These are phyloP conservation scores for Onygenales sp. DNA, from an alignment of 2,329 filamentous ascomycete species.

Conservation along the genomic window DNA sequence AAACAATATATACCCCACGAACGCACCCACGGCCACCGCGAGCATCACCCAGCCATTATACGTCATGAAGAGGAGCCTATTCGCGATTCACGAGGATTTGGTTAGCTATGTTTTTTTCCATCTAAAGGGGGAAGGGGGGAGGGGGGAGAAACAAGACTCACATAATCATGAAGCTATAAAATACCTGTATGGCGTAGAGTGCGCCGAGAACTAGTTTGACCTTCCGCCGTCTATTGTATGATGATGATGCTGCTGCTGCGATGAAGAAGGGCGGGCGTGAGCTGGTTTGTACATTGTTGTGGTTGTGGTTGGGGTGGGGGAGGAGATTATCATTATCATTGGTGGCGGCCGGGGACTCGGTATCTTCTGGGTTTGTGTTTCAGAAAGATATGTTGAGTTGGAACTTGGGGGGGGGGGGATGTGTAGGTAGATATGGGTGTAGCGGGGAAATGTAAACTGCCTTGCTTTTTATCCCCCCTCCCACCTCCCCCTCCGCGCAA, in stretches of 20 bases:
- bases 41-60: slow-evolving; percentile 99
- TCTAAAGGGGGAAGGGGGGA: neutral
- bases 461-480: neutral
- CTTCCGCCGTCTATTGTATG: slow-evolving; percentile 48
- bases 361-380: slow-evolving; percentile 2
- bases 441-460: neutral
- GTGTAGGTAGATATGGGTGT: neutral
- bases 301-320: slow-evolving; percentile 6
- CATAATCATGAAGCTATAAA: slow-evolving; percentile 99
- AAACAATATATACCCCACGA: slow-evolving; percentile 78
- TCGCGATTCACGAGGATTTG: neutral
- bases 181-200: slow-evolving; percentile 87
- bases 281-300: slow-evolving; percentile 41
- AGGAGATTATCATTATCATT: slow-evolving; percentile 15
- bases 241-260: slow-evolving; percentile 49
- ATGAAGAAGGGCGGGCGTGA: slow-evolving; percentile 49
- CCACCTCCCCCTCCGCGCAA: neutral
- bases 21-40: slow-evolving; percentile 77
- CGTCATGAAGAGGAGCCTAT: slow-evolving; percentile 97
- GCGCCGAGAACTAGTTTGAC: slow-evolving; percentile 70
- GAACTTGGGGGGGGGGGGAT: neutral
- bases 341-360: neutral
- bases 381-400: neutral
- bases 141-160: slow-evolving; percentile 44
- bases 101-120: neutral